Evolutionary conservation across 345 rosid genomes (phyloP).

Genomic region (Isatis tinctoria): DNA sequence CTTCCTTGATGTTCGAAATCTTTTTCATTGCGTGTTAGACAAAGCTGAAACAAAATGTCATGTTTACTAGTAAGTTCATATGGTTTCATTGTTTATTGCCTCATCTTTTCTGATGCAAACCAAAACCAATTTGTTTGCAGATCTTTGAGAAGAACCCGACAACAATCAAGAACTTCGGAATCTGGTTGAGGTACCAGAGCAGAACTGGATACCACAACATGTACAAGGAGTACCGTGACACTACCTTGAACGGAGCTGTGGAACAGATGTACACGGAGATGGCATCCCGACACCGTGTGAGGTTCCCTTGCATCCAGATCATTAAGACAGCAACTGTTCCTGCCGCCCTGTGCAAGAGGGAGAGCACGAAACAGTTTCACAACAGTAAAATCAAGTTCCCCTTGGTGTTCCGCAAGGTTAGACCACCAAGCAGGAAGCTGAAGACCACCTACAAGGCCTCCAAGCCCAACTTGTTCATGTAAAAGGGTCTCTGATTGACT

Average conservation of each 20-base stretch:
- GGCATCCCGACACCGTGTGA: constrained; percentile 68
- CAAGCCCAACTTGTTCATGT: constrained; percentile 68
- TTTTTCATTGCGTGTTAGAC: background rate
- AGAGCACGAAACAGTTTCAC: constrained; percentile 60
- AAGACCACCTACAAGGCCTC: constrained; percentile 71
- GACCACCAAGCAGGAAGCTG: constrained; percentile 67
- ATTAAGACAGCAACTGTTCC: constrained; percentile 63
- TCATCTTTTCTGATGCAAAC: background rate
- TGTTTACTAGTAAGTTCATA: background rate
- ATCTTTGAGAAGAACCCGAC: constrained; percentile 67
- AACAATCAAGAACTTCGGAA: constrained; percentile 53
- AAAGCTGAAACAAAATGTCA: background rate
- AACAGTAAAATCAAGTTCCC: constrained; percentile 71
- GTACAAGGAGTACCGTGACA: constrained; percentile 65
- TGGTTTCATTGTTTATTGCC: background rate
- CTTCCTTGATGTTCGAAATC: background rate
- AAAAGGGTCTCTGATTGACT: constrained; percentile 13
- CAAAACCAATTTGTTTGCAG: constrained; percentile 4
- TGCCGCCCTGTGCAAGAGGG: constrained; percentile 66
- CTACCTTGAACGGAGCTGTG: constrained; percentile 60
- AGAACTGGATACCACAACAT: constrained; percentile 66
- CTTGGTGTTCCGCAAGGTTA: constrained; percentile 55
- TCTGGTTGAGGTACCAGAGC: constrained; percentile 67
- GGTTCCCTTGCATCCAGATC: constrained; percentile 67
- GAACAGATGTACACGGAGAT: constrained; percentile 73